A percentile compares a stretch with the other conserved stretches of the same genome.
These are phyloP conservation scores for Sequoia sempervirens DNA, from an alignment of 75 land plant species.

Conservation along the genomic window DNA sequence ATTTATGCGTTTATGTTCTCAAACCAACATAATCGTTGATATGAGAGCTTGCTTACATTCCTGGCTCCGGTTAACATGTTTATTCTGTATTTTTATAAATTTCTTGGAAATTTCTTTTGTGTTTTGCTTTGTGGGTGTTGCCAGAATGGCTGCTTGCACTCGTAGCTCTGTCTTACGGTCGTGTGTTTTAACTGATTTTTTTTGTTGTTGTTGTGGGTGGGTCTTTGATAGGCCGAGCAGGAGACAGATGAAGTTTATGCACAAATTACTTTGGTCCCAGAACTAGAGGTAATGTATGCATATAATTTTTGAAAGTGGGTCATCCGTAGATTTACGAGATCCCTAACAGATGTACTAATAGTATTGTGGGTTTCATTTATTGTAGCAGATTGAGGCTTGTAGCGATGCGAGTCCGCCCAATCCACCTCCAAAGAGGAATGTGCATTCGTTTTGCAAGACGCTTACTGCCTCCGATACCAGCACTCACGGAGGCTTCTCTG, in stretches of 20 bases:
- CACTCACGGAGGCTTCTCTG: constrained; percentile 62
- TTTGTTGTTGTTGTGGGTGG: background rate
- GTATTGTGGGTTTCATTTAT: background rate
- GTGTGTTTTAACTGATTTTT: too few relatives aligned
- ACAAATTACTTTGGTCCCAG: constrained; percentile 69
- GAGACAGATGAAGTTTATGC: constrained; percentile 97
- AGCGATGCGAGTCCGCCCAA: constrained; percentile 24
- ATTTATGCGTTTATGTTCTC: background rate
- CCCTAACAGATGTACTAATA: background rate
- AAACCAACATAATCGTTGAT: background rate
- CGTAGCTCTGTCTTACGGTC: background rate
- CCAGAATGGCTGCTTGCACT: background rate
- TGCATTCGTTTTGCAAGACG: constrained; percentile 61
- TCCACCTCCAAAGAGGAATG: constrained; percentile 24
- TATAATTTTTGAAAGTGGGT: background rate
- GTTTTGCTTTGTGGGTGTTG: background rate
- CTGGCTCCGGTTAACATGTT: background rate
- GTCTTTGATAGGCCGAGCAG: constrained; percentile 66
- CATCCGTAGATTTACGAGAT: background rate
- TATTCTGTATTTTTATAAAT: background rate
- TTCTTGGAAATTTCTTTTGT: too few relatives aligned
- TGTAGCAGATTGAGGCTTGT: constrained; percentile 44
- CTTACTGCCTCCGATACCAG: constrained; percentile 77
- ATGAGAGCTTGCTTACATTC: background rate
- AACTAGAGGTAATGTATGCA: constrained; percentile 38